These are phyloP conservation scores for Pestalotiopsis sp. DNA, from an alignment of 2,329 filamentous ascomycete species.

Conservation along the genomic window DNA sequence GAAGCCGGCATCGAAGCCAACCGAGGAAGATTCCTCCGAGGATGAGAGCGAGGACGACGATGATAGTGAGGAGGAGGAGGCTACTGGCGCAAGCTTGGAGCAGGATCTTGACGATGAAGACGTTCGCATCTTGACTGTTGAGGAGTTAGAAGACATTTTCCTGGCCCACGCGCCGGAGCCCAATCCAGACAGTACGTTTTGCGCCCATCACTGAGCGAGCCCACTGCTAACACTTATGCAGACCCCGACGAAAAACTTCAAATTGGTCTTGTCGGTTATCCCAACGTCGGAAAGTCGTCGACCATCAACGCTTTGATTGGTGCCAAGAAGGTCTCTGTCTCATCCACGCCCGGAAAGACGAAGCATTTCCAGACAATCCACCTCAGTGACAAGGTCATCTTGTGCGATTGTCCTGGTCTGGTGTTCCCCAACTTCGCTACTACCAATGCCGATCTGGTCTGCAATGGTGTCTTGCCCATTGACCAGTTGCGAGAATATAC, in stretches of 20 bases:
- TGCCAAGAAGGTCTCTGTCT: slow-evolving; percentile 97
- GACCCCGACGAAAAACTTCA: slow-evolving; percentile 68
- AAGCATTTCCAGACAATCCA: slow-evolving; percentile 99
- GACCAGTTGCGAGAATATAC: slow-evolving; percentile 94
- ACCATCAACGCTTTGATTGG: slow-evolving; percentile 99
- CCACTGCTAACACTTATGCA: slow-evolving; percentile 20
- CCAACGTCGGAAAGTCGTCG: slow-evolving; percentile 98
- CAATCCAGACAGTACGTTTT: slow-evolving; percentile 48
- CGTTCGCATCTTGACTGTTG: slow-evolving; percentile 84
- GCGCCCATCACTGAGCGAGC: background rate
- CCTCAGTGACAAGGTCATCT: slow-evolving; percentile 82
- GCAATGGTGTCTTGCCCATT: slow-evolving; percentile 92
- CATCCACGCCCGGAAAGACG: slow-evolving; percentile 94
- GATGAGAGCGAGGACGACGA: slow-evolving; percentile 22
- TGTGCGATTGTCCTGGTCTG: slow-evolving; percentile 97
- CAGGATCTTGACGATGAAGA: slow-evolving; percentile 52
- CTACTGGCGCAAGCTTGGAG: slow-evolving; percentile 37
- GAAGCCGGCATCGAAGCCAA: slow-evolving; percentile 29
- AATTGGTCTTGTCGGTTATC: slow-evolving; percentile 94
- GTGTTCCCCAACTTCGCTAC: slow-evolving; percentile 98
- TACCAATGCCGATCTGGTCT: slow-evolving; percentile 94
- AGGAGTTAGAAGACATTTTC: slow-evolving; percentile 90
- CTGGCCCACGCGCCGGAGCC: slow-evolving; percentile 70
- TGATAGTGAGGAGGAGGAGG: slow-evolving; percentile 27
- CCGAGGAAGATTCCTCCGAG: slow-evolving; percentile 24